Evolutionary conservation across 257 asterid genomes (phyloP), one percentile per base, ranked within the genome.

Genomic region (Plectranthus barbatus): DNA sequence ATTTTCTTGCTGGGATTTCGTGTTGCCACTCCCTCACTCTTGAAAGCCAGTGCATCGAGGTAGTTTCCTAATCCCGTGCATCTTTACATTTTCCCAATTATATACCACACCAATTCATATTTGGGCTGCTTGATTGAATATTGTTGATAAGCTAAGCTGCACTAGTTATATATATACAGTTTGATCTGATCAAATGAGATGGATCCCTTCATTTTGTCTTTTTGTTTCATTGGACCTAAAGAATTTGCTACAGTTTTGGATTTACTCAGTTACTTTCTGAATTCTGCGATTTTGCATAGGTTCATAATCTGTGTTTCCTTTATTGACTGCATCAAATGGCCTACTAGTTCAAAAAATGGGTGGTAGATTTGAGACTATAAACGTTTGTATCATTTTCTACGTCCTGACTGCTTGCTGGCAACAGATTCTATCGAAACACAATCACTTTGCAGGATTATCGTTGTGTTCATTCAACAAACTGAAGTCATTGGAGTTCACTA

Each of bases 1-100:
- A 77, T 66, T 84, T 91, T 45, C 66, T 91, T n/a, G 64, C 81
- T 6, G 93, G 88, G 42, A 74, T 88, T 36, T 88, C 87, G 9
- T 54, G 45, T 63, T 88, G 88, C 63, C 82, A 59, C 39, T 72
- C 74, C 31, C 73, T 90, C 68, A 69, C 82, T 0, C 84, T 83
- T 24, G 93, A 78, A 66, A 74, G 72, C 62, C 77, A 75, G 45
- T 83, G 83, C 56, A 74, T 87, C 57, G 90, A 90, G 92, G 97
- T 83, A 73, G 17, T 26, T 55, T 11, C 24, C 6, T 39, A 40
- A 24, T 50, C 29, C 15, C 20, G 15, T 24, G 12, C 47, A 9
- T 13, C 14, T 64, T 11, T 5, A 0, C 4, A 56, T 9, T 12
- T 21, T 42, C 0, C 2, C 3, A 42, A 9, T 4, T 18, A 13